phyloP scores from a whole-genome alignment of 2,329 filamentous ascomycete species.

The Plenodomus lindquistii region DNA sequence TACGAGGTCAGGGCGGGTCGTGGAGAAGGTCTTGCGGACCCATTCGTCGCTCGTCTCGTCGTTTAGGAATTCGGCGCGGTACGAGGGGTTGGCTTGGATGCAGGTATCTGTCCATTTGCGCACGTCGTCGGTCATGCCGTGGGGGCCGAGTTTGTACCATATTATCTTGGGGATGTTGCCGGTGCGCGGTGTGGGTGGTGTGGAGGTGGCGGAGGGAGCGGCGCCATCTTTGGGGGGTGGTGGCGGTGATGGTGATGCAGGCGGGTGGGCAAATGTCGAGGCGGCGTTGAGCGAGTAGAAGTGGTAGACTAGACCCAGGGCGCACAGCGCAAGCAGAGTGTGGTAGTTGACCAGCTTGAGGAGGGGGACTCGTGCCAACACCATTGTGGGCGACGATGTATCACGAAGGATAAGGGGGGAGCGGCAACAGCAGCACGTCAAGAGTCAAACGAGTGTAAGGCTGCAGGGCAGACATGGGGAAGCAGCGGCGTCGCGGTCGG shows the following conservation, averaged over 20 bases:
- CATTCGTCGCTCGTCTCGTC: slow-evolving; percentile 37
- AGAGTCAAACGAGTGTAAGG: not conserved
- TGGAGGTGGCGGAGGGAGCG: no score
- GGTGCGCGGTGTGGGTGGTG: not conserved
- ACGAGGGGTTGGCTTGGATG: slow-evolving; percentile 32
- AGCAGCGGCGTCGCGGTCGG: no score
- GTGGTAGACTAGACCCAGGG: slow-evolving; percentile 3
- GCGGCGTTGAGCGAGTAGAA: slow-evolving; percentile 1
- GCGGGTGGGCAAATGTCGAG: not conserved
- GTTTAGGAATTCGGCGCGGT: slow-evolving; percentile 36
- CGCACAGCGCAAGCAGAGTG: slow-evolving; percentile 1
- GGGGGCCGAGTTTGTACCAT: slow-evolving; percentile 48
- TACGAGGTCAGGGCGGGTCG: slow-evolving; percentile 45
- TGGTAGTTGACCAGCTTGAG: slow-evolving; percentile 5
- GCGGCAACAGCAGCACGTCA: not conserved
- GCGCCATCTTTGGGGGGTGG: not conserved
- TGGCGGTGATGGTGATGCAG: no score
- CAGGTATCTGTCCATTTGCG: slow-evolving; percentile 39
- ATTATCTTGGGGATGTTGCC: slow-evolving; percentile 36
- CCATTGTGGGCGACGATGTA: slow-evolving; percentile 1
- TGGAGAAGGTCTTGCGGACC: slow-evolving; percentile 35
- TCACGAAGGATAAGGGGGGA: not conserved
- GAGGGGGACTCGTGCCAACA: not conserved
- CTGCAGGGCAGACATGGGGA: not conserved
- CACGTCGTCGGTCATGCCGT: slow-evolving; percentile 36